Conservation (phyloP, 2,329 filamentous ascomycete genomes). For the Penicillium palitans region DNA sequence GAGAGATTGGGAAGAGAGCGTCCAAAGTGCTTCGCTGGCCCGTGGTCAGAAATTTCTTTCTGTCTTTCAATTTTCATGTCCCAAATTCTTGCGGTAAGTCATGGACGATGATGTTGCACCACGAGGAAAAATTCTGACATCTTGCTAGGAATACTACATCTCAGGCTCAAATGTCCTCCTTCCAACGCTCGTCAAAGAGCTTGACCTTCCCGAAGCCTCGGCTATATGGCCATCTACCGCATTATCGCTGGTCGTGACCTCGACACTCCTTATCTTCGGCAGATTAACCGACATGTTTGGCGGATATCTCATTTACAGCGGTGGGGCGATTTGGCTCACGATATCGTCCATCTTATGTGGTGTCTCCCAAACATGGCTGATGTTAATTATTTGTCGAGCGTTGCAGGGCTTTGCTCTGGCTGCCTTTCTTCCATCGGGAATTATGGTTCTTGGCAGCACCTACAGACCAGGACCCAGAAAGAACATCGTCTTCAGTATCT, state of each 20-base stretch:
- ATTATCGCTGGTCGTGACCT: slow-evolving; percentile 52
- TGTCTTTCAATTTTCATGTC: slow-evolving; percentile 63
- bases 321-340: slow-evolving; percentile 63
- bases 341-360: slow-evolving; percentile 70
- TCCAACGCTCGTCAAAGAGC: slow-evolving; percentile 61
- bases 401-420: slow-evolving; percentile 73
- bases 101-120: background rate
- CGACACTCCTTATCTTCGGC: slow-evolving; percentile 56
- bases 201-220: slow-evolving; percentile 67
- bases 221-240: slow-evolving; percentile 56
- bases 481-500: slow-evolving; percentile 64
- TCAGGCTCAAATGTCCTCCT: slow-evolving; percentile 72
- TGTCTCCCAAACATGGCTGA: slow-evolving; percentile 65
- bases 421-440: slow-evolving; percentile 67
- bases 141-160: slow-evolving; percentile 67
- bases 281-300: slow-evolving; percentile 62
- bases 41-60: slow-evolving; percentile 61
- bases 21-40: slow-evolving; percentile 56
- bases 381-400: slow-evolving; percentile 73
- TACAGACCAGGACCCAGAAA: slow-evolving; percentile 70
- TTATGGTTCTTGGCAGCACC: slow-evolving; percentile 64
- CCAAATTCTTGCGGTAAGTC: slow-evolving; percentile 60
- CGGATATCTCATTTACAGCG: slow-evolving; percentile 63
- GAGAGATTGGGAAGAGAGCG: slow-evolving; percentile 64
- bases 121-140: background rate